Evolutionary conservation across 2,329 filamentous ascomycete genomes (phyloP).

Genomic region (Arthrobotrys conoides): DNA sequence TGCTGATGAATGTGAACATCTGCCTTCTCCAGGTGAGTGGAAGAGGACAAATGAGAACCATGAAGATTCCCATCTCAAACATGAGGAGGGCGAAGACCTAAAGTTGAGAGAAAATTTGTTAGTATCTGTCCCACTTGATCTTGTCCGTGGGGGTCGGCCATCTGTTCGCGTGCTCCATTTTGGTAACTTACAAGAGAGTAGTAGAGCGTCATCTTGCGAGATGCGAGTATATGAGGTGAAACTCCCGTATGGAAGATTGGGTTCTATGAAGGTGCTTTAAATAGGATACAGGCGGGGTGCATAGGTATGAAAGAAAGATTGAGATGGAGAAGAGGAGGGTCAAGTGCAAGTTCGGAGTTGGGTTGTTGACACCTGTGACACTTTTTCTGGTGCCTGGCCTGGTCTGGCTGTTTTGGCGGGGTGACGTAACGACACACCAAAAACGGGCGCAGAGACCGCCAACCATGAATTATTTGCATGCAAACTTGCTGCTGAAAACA

Average conservation of each 20-base stretch:
- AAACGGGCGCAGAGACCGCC: constrained; percentile 22
- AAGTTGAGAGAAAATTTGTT: neutral
- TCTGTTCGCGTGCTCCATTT: constrained; percentile 20
- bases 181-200: constrained; percentile 69
- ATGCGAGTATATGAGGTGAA: neutral
- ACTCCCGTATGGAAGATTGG: neutral
- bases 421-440: constrained; percentile 51
- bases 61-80: constrained; percentile 85
- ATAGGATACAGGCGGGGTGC: constrained; percentile 3
- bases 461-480: neutral
- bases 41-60: constrained; percentile 85
- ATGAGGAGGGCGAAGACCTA: constrained; percentile 88
- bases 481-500: neutral
- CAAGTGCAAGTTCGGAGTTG: constrained; percentile 19
- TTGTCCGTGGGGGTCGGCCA: neutral
- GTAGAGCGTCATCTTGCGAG: constrained; percentile 71
- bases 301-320: neutral
- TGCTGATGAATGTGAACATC: constrained; percentile 96
- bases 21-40: constrained; percentile 88
- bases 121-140: neutral
- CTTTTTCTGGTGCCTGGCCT: constrained; percentile 28
- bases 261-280: neutral
- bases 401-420: constrained; percentile 30
- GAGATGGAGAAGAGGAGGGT: constrained; percentile 8
- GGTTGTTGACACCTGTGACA: constrained; percentile 53